phyloP scores from a whole-genome alignment of 352 stramenopile genomes.

The Blastocystis sp. region DNA sequence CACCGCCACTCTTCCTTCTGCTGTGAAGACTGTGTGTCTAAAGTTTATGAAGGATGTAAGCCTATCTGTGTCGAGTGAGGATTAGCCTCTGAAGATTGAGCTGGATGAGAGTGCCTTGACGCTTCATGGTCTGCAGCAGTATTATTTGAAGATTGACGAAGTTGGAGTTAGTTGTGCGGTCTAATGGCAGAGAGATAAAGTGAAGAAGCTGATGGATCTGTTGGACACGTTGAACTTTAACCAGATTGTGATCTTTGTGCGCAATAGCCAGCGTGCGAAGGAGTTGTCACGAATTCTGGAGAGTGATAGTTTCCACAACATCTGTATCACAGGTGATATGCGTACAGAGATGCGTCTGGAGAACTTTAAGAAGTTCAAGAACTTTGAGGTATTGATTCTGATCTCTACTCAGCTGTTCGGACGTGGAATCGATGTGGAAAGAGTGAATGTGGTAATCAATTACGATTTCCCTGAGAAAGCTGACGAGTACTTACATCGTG shows the following conservation, averaged over 20 bases:
- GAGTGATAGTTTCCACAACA: constrained; percentile 99
- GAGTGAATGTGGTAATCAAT: constrained; percentile 99
- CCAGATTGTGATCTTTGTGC: constrained; percentile 88
- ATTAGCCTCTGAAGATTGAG: constrained; percentile 97
- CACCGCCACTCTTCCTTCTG: constrained; percentile 96
- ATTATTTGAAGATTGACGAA: constrained; percentile 97
- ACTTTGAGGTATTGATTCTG: constrained; percentile 98
- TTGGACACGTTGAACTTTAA: constrained; percentile 99
- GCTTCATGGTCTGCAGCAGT: constrained; percentile 98
- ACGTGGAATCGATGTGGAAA: constrained; percentile 99
- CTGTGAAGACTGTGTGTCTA: constrained; percentile 95
- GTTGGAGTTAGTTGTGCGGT: constrained; percentile 69
- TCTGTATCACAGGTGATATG: constrained; percentile 96
- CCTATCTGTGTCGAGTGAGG: neutral
- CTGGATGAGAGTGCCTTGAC: constrained; percentile 99
- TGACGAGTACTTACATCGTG: constrained; percentile 98
- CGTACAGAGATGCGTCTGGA: constrained; percentile 80
- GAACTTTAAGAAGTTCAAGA: constrained; percentile 99
- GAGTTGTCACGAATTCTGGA: constrained; percentile 96
- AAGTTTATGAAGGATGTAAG: constrained; percentile 88
- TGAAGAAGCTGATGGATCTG: constrained; percentile 98
- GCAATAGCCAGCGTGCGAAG: constrained; percentile 79
- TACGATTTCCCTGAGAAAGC: constrained; percentile 97
- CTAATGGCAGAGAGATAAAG: constrained; percentile 84
- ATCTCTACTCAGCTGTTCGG: constrained; percentile 99